Percentiles rank a stretch among this genome's conserved stretches.
Evolutionary conservation across 345 rosid genomes (phyloP).

Genomic region (Salix viminalis): DNA sequence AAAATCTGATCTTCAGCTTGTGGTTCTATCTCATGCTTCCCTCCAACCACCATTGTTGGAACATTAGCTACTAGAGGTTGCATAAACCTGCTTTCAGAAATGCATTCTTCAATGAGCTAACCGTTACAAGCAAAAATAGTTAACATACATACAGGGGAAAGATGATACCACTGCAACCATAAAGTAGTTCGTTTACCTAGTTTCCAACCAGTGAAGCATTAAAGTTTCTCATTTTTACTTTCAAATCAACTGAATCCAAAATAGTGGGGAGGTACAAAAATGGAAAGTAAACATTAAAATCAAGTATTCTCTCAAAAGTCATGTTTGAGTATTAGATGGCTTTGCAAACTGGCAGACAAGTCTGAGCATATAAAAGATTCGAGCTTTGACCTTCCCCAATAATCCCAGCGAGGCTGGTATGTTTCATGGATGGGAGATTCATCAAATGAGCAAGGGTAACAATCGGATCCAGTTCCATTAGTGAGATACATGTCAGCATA

Average conservation of each 20-base stretch:
- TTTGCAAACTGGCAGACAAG: background rate
- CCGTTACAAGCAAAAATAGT: background rate
- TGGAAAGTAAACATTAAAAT: background rate
- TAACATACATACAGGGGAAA: background rate
- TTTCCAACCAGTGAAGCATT: background rate
- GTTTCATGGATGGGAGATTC: conserved; percentile 56
- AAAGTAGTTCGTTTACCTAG: no score
- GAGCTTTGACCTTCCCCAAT: conserved; percentile 78
- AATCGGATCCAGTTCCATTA: conserved; percentile 50
- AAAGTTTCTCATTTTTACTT: no score
- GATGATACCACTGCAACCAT: background rate
- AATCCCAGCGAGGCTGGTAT: conserved; percentile 98
- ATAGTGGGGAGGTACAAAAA: no score
- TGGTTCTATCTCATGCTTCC: conserved; percentile 76
- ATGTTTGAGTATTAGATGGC: background rate
- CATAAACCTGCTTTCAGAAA: conserved; percentile 58
- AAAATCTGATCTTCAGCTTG: conserved; percentile 67
- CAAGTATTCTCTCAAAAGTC: background rate
- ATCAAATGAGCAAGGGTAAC: conserved; percentile 50
- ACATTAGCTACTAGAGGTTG: conserved; percentile 63
- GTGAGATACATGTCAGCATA: conserved; percentile 72
- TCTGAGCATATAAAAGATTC: background rate
- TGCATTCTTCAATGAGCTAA: background rate
- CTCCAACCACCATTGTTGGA: conserved; percentile 79
- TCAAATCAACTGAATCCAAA: no score